phyloP scores from a whole-genome alignment of 2,329 filamentous ascomycete genomes.

The Fonsecaea pedrosoi region DNA sequence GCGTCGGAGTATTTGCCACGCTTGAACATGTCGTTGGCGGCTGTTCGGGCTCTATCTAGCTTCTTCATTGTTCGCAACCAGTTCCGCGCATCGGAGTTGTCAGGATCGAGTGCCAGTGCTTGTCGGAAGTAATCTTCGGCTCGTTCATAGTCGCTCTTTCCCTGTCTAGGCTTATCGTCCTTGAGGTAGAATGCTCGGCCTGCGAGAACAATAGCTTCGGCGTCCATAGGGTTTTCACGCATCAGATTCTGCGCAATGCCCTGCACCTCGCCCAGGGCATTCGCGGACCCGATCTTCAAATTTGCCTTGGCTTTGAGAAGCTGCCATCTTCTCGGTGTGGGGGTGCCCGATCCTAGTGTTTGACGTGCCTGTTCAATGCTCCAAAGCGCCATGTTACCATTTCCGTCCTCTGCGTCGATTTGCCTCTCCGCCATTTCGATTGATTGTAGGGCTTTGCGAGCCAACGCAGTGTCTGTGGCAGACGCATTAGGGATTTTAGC shows the following conservation, averaged over 20 bases:
- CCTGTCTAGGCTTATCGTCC: constrained; percentile 72
- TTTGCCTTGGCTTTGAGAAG: constrained; percentile 91
- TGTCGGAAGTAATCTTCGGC: constrained; percentile 90
- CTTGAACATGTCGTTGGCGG: constrained; percentile 92
- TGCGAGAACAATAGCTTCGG: constrained; percentile 88
- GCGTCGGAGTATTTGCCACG: constrained; percentile 78
- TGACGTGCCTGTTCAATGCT: constrained; percentile 90
- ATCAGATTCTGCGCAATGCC: constrained; percentile 89
- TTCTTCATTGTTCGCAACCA: constrained; percentile 90
- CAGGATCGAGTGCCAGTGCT: constrained; percentile 87
- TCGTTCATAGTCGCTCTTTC: constrained; percentile 66
- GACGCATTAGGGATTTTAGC: constrained; percentile 76
- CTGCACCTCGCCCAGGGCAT: constrained; percentile 88
- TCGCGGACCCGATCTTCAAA: constrained; percentile 87
- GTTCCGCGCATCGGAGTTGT: constrained; percentile 86
- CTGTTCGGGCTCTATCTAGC: constrained; percentile 89
- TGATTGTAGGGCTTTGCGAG: constrained; percentile 73
- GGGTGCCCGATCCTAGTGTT: constrained; percentile 74
- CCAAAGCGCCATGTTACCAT: constrained; percentile 86
- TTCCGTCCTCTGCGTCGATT: constrained; percentile 72
- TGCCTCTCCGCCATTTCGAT: constrained; percentile 80
- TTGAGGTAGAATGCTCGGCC: constrained; percentile 87
- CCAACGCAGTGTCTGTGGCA: constrained; percentile 82
- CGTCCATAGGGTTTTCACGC: constrained; percentile 85
- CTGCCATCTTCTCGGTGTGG: constrained; percentile 89